phyloP scores from a whole-genome alignment of 257 asterid species.

The Ocimum tenuiflorum region DNA sequence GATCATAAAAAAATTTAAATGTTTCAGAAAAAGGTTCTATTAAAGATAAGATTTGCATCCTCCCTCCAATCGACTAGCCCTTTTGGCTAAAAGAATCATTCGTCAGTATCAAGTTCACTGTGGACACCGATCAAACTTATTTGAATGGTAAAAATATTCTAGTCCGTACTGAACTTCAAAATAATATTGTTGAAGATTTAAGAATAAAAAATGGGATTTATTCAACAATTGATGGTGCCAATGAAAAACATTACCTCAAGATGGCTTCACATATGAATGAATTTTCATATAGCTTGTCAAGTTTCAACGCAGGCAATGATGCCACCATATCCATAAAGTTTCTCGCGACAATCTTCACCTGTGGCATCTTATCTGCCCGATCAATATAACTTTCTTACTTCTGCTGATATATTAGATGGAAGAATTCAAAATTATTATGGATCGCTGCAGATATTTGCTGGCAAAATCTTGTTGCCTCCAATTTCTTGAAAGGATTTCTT shows the following conservation, averaged over 20 bases:
- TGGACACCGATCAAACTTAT: background rate
- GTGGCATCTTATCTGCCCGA: constrained; percentile 56
- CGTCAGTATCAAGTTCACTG: background rate
- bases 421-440: background rate
- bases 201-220: background rate
- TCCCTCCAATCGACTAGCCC: background rate
- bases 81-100: background rate
- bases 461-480: constrained; percentile 3
- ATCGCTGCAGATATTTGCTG: background rate
- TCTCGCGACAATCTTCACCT: constrained; percentile 80
- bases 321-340: constrained; percentile 99
- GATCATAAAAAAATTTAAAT: background rate
- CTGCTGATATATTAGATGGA: background rate
- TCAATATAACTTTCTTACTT: background rate
- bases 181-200: background rate
- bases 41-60: background rate
- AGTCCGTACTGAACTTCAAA: background rate
- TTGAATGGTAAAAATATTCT: background rate
- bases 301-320: constrained; percentile 85
- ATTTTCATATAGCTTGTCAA: constrained; percentile 77
- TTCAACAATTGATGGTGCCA: background rate
- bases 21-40: background rate
- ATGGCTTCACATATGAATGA: constrained; percentile 92
- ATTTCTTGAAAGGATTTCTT: constrained; percentile 10
- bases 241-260: constrained; percentile 48